phyloP scores from a whole-genome alignment of 768 basidiomycete species.

The Leccinum subgranulosum region DNA sequence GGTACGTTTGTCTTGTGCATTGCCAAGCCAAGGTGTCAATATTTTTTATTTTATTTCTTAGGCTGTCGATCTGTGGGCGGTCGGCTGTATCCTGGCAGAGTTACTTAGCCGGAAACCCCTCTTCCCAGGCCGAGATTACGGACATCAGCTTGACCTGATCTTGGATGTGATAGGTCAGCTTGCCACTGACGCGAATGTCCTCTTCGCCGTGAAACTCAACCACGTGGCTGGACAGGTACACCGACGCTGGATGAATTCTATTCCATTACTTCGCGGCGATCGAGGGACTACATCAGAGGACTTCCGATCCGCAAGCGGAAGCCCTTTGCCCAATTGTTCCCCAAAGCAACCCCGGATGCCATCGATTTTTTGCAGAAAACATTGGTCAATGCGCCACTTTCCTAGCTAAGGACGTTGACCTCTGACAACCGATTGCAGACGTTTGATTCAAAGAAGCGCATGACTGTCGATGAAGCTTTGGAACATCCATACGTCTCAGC shows the following conservation, averaged over 20 bases:
- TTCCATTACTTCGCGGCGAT: constrained; percentile 80
- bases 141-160: constrained; percentile 85
- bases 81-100: constrained; percentile 77
- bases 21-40: constrained; percentile 6
- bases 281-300: constrained; percentile 84
- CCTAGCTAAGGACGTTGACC: constrained; percentile 27
- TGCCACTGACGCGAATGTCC: background rate
- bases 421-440: constrained; percentile 42
- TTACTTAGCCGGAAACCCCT: constrained; percentile 77
- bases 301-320: constrained; percentile 78
- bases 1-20: constrained; percentile 31
- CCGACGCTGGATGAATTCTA: constrained; percentile 90
- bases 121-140: constrained; percentile 86
- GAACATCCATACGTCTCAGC: constrained; percentile 79
- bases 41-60: constrained; percentile 20
- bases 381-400: constrained; percentile 40
- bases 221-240: constrained; percentile 46
- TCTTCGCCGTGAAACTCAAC: constrained; percentile 22
- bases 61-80: constrained; percentile 76
- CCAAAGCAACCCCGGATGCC: constrained; percentile 69
- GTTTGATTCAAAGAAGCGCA: constrained; percentile 84
- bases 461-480: constrained; percentile 80
- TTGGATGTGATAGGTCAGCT: constrained; percentile 74
- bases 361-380: constrained; percentile 73
- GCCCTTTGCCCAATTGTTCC: constrained; percentile 71